A percentile compares a stretch with the other conserved stretches of the same genome.
phyloP scores from a whole-genome alignment of 441 rosid genomes.

The Populus hybrid region DNA sequence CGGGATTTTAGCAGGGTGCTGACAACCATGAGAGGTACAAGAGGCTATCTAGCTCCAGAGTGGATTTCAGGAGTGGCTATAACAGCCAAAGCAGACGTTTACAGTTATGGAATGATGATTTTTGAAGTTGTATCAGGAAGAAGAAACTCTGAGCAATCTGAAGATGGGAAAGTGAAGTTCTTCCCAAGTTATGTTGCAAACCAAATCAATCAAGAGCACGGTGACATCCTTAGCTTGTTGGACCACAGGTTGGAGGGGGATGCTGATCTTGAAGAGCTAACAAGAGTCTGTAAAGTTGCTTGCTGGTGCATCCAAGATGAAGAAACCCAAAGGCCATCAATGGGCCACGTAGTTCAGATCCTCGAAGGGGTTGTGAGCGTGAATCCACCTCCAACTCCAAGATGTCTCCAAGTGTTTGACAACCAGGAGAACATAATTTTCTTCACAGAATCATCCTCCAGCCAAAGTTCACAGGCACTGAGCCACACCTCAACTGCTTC shows the following conservation, averaged over 20 bases:
- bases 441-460: background rate
- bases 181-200: background rate
- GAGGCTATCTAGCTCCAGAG: no score
- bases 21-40: no score
- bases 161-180: no score
- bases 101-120: no score
- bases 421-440: background rate
- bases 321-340: background rate
- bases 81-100: no score
- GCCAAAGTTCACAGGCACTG: conserved; percentile 28
- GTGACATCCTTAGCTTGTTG: background rate
- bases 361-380: conserved; percentile 9
- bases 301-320: conserved; percentile 17
- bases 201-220: background rate
- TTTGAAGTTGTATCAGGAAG: no score
- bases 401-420: background rate
- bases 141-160: background rate
- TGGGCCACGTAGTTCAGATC: conserved; percentile 10
- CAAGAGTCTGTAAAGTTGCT: conserved; percentile 12
- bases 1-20: no score
- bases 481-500: conserved; percentile 31
- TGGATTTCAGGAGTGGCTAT: no score
- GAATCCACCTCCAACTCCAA: no score
- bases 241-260: conserved; percentile 1
- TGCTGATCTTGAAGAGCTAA: conserved; percentile 8